Conservation (phyloP, 768 basidiomycete species). For the Russula sp. region DNA sequence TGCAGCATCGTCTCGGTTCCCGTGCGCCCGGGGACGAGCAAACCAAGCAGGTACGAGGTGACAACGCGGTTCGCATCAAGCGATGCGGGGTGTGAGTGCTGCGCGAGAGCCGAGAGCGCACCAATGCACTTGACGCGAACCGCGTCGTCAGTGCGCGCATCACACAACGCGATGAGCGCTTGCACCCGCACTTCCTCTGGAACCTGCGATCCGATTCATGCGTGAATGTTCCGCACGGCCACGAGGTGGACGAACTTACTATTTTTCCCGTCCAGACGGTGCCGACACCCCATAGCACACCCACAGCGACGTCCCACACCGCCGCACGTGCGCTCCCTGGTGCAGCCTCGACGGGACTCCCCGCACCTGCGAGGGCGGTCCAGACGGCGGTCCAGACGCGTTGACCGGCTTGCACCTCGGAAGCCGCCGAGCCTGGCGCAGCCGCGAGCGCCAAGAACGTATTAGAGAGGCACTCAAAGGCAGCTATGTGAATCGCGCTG, state of each 20-base stretch:
- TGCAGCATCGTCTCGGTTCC: slow-evolving; percentile 71
- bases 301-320: slow-evolving; percentile 74
- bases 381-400: slow-evolving; percentile 63
- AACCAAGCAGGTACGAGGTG: slow-evolving; percentile 57
- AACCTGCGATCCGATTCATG: slow-evolving; percentile 32
- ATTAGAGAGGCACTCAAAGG: slow-evolving; percentile 88
- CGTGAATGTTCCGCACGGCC: not conserved
- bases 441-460: slow-evolving; percentile 70
- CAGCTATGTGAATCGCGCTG: slow-evolving; percentile 75
- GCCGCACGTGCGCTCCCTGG: slow-evolving; percentile 60
- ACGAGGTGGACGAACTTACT: slow-evolving; percentile 33
- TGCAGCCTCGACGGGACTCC: slow-evolving; percentile 51
- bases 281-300: slow-evolving; percentile 86
- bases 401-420: slow-evolving; percentile 44
- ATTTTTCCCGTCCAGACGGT: slow-evolving; percentile 64
- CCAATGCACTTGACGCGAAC: slow-evolving; percentile 77
- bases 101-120: slow-evolving; percentile 79
- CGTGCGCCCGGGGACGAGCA: slow-evolving; percentile 39
- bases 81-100: slow-evolving; percentile 44
- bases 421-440: slow-evolving; percentile 36
- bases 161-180: slow-evolving; percentile 60
- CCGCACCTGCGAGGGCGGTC: slow-evolving; percentile 53
- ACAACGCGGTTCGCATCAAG: slow-evolving; percentile 67
- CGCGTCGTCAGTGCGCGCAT: slow-evolving; percentile 45
- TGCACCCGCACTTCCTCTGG: slow-evolving; percentile 57